Base-by-base conservation (phyloP, 2,329 filamentous ascomycete species). In the Canariomyces notabilis region DNA sequence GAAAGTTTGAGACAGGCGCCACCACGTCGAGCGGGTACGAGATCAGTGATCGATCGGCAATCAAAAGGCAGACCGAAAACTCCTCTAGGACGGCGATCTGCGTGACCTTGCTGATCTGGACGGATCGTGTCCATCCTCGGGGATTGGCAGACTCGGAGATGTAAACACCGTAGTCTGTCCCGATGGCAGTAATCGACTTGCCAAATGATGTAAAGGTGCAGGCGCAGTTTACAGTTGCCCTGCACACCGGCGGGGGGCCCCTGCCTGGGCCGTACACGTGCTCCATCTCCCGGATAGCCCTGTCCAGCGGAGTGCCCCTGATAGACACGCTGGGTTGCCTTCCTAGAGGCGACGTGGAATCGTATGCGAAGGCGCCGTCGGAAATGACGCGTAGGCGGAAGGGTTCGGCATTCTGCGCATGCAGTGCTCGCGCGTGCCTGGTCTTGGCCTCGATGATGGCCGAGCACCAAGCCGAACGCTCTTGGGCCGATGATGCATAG, bases 401-500 rank as follows among this genome's bases (percentile, higher is more conserved):
- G 0, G 93, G 93, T 64, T 98, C 93, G 0, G 93, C 91, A 61
- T 97, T 95, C 61, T 98, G 93, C 4, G 87, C 82, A 65, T 87
- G 87, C 5, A 97, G 72, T 3, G 90, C 87, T 42, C 89, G 85
- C 18, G 93, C 93, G 63, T 98, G 90, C 49, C 85, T 83, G 6
- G 89, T 95, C 72, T 98, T 98, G 23, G 93, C 93, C 65, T 95
- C 86, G 37, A 94, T 84, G 57, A 98, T 95, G 67, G 89, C 95
- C 54, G 82, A 82, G 60, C 89, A 95, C 94, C 94, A 98, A 39
- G 95, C 88, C 51, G 82, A 75, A 47, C 93, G 79, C 57, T 83
- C 85, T 51, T 84, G 77, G 2, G 83, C 79, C 2, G 82, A 85
- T 5, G 84, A 79, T 0, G 91, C 90, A 63, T 94, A 97, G 2